These are phyloP conservation scores for Golubevia pallescens DNA, from an alignment of 1,284 basidiomycete genomes.

Conservation along the genomic window DNA sequence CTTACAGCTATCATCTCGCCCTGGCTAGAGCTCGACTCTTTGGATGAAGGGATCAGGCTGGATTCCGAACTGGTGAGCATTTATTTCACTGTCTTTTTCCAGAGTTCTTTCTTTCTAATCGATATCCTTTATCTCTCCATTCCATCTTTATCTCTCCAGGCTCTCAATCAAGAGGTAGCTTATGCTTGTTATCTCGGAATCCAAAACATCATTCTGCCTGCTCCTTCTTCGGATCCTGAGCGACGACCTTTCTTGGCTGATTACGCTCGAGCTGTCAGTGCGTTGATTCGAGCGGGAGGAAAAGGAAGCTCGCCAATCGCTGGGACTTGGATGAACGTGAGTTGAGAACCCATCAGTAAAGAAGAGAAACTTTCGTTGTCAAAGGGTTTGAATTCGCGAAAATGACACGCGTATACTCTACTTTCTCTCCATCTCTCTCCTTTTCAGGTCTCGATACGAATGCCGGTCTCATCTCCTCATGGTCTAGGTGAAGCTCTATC, in stretches of 20 bases:
- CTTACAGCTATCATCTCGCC: conserved; percentile 81
- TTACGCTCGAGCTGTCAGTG: conserved; percentile 82
- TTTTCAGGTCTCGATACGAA: conserved; percentile 30
- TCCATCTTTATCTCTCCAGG: conserved; percentile 73
- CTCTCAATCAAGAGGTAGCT: conserved; percentile 87
- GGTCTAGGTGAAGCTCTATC: conserved; percentile 18
- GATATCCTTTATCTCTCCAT: conserved; percentile 3
- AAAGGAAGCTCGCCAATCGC: conserved; percentile 35
- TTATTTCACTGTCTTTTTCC: conserved; percentile 22
- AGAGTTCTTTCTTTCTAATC: neutral
- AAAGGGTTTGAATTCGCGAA: conserved; percentile 32
- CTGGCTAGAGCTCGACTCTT: conserved; percentile 93
- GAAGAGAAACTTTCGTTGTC: conserved; percentile 64
- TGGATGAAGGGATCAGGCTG: conserved; percentile 90
- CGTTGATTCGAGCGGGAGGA: conserved; percentile 31
- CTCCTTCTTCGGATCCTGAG: conserved; percentile 74
- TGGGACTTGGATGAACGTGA: conserved; percentile 32
- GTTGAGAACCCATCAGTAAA: conserved; percentile 46
- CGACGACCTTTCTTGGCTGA: conserved; percentile 78
- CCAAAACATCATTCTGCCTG: conserved; percentile 83
- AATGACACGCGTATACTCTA: too few species aligned
- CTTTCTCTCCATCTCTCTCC: conserved; percentile 70
- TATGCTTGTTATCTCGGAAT: conserved; percentile 92
- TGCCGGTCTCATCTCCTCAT: conserved; percentile 52
- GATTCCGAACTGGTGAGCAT: conserved; percentile 86